phyloP scores from a whole-genome alignment of 2,329 filamentous ascomycete genomes.

The Aspergillus neoniger region DNA sequence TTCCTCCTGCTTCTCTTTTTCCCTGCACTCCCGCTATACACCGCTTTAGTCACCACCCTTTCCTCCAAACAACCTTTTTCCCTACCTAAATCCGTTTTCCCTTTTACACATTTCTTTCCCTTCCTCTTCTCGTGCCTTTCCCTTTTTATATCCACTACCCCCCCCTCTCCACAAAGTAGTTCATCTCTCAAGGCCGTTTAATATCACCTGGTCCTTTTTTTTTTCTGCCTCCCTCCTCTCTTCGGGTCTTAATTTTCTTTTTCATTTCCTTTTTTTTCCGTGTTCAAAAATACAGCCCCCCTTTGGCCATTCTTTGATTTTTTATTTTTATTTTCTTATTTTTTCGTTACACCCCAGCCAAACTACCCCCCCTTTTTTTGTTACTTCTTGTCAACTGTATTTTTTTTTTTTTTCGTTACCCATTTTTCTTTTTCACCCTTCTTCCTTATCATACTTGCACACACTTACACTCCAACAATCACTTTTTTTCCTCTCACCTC shows the following conservation, averaged over 20 bases:
- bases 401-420: constrained; percentile 1
- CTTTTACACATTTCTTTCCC: constrained; percentile 7
- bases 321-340: constrained; percentile 10
- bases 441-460: not conserved
- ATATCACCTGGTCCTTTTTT: constrained; percentile 2
- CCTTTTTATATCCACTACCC: constrained; percentile 2
- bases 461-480: constrained; percentile 7
- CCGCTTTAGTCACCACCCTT: constrained; percentile 24
- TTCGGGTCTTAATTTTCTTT: constrained; percentile 5
- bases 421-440: not conserved
- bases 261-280: constrained; percentile 12
- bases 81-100: constrained; percentile 13
- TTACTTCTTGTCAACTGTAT: constrained; percentile 4
- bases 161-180: constrained; percentile 6
- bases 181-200: constrained; percentile 4
- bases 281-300: too few relatives aligned
- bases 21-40: constrained; percentile 20
- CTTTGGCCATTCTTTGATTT: not conserved
- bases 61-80: constrained; percentile 14
- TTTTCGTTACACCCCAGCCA: not conserved
- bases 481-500: not conserved
- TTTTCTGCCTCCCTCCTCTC: not conserved
- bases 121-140: constrained; percentile 8
- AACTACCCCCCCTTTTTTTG: constrained; percentile 11
- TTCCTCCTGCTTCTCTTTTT: not conserved